Conservation (phyloP, 2,329 filamentous ascomycete species). For the Atkinsonella hypoxylon region DNA sequence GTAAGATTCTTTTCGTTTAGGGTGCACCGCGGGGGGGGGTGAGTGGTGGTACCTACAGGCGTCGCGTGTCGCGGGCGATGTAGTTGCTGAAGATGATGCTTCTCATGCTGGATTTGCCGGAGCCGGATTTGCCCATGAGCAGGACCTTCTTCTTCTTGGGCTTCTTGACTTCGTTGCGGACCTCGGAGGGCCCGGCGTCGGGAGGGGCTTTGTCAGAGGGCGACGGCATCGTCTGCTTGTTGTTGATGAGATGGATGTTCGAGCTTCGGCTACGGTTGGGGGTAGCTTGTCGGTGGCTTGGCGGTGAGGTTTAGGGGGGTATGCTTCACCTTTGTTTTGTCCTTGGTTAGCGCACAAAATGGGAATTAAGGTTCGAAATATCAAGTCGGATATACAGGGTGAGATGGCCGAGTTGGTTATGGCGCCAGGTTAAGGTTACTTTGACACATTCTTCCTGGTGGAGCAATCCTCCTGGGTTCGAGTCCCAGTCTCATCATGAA, state of each 20-base stretch:
- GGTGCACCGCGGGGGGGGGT: too few species aligned
- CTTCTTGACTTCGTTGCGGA: constrained; percentile 45
- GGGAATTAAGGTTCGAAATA: too few species aligned
- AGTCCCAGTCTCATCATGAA: constrained; percentile 22
- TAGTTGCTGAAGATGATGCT: constrained; percentile 99
- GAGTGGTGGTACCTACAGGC: constrained; percentile 42
- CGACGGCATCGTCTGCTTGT: constrained; percentile 7
- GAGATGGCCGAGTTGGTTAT: constrained; percentile 26
- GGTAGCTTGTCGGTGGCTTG: too few species aligned
- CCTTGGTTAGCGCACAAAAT: too few species aligned
- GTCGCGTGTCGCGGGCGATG: constrained; percentile 86
- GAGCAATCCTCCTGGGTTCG: constrained; percentile 25
- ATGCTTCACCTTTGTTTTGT: too few species aligned
- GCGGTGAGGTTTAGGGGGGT: too few species aligned
- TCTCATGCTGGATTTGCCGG: constrained; percentile 96
- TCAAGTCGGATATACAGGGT: too few species aligned
- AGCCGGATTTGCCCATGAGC: constrained; percentile 91
- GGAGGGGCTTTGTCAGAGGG: constrained; percentile 1
- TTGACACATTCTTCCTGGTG: constrained; percentile 19
- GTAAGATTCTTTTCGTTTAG: too few species aligned
- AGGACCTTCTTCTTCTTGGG: constrained; percentile 80
- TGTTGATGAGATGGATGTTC: background rate
- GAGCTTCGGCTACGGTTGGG: background rate
- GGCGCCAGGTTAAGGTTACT: constrained; percentile 23
- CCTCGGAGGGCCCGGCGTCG: constrained; percentile 15